Base-by-base conservation (phyloP, 176 grass and related monocot genomes). In the Carex parvula region DNA sequence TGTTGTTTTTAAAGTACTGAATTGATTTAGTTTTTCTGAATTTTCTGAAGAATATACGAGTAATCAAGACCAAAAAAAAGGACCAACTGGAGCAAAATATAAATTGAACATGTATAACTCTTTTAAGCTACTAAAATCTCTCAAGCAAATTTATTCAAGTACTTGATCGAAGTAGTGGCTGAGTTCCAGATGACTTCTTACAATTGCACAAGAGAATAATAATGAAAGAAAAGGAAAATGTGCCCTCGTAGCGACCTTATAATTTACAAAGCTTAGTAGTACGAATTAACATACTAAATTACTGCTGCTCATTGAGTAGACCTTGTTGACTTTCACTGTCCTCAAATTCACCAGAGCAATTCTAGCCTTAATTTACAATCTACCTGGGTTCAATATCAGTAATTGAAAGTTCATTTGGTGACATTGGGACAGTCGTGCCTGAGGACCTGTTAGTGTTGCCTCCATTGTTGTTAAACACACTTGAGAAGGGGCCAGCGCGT, bases 381-480 rank as follows among this genome's bases (percentile, higher is more conserved):
- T 83, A 86, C 75, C 87, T 57, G 3, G 87, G 64, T 55, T 89
- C 83, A 70, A 89, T 53, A 64, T 89, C 67, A 71, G 84, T 75
- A 64, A 89, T 50, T 21, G 87, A 41, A 46, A 86, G 68, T 37
- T 89, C 87, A 78, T 89, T 89, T 74, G 7, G 44, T 30, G 87
- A 89, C 39, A 68, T 44, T 0, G 54, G 4, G 9, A 76, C 15
- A 54, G 13, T 79, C 11, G 6, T 76, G 9, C 15, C 17, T 9
- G 67, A 35, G 15, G 79, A 61, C 48, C 50, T 8, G 35, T 74
- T 16, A 6, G 4, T 37, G 14, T 11, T 58, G 3, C 39, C 84
- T 30, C 60, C 59, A 22, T 21, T 32, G 20, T 22, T 35, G 26
- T 35, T 64, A 66, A 22, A 58, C 60, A 4, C 29, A 65, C 33